phyloP scores from a whole-genome alignment of 306 rosid species.

The Medicago ruthenica region DNA sequence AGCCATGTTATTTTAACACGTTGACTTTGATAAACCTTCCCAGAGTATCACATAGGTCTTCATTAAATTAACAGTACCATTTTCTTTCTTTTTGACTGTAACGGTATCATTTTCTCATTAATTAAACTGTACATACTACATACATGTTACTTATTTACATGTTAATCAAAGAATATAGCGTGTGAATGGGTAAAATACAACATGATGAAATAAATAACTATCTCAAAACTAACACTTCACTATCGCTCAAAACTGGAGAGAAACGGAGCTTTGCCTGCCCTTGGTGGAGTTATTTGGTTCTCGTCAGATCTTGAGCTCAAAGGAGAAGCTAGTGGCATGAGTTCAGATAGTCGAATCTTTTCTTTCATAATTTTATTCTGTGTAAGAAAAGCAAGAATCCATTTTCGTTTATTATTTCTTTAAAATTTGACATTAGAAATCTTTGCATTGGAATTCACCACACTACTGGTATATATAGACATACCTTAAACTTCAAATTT shows the following conservation, averaged over 20 bases:
- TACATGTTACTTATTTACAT: conserved; percentile 44
- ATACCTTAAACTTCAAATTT: conserved; percentile 82
- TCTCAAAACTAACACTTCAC: conserved; percentile 41
- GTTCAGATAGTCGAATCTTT: conserved; percentile 66
- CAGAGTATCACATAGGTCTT: neutral
- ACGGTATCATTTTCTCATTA: neutral
- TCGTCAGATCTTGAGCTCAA: conserved; percentile 60
- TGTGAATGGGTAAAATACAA: conserved; percentile 20
- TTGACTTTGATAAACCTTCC: neutral
- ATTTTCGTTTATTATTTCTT: conserved; percentile 14
- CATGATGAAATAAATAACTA: conserved; percentile 22
- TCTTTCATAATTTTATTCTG: conserved; percentile 75
- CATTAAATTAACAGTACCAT: neutral
- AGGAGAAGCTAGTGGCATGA: conserved; percentile 74
- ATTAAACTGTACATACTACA: conserved; percentile 35
- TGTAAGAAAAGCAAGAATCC: conserved; percentile 6
- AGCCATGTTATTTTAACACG: neutral
- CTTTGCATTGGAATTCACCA: neutral
- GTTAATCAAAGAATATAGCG: conserved; percentile 39
- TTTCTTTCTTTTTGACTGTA: no score
- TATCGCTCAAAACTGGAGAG: conserved; percentile 85
- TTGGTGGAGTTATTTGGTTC: conserved; percentile 59
- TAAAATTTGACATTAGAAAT: neutral
- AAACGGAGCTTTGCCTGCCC: conserved; percentile 63
- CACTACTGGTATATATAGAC: conserved; percentile 37